Evolutionary conservation across 169 alveolate genomes (phyloP).

Genomic region (Plasmodium gallinaceum): DNA sequence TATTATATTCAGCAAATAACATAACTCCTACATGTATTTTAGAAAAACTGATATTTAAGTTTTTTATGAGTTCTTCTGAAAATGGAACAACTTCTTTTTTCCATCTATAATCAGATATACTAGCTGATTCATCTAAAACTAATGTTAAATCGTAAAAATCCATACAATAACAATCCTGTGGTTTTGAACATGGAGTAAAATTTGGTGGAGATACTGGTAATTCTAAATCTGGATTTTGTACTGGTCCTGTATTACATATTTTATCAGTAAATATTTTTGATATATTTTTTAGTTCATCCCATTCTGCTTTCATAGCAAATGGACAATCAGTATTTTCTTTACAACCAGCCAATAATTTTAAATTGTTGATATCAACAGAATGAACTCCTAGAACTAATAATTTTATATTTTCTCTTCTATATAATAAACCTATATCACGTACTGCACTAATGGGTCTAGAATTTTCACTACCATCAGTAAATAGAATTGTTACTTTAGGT

Average conservation of each 20-base stretch:
- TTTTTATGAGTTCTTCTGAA: slow-evolving; percentile 27
- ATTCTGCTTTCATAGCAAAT: slow-evolving; percentile 42
- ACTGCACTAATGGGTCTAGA: slow-evolving; percentile 29
- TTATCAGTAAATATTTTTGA: slow-evolving; percentile 23
- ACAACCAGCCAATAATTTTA: slow-evolving; percentile 46
- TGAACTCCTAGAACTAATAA: slow-evolving; percentile 60
- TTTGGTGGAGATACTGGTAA: slow-evolving; percentile 49
- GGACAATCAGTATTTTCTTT: slow-evolving; percentile 17
- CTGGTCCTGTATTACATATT: slow-evolving; percentile 43
- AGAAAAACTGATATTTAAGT: slow-evolving; percentile 26
- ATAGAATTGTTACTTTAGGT: slow-evolving; percentile 59
- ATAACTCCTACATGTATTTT: slow-evolving; percentile 51
- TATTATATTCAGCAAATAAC: slow-evolving; percentile 42
- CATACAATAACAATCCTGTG: slow-evolving; percentile 58
- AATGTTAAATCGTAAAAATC: slow-evolving; percentile 62
- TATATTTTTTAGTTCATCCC: slow-evolving; percentile 23
- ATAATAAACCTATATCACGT: slow-evolving; percentile 28
- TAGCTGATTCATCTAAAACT: slow-evolving; percentile 73
- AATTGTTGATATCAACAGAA: slow-evolving; percentile 32
- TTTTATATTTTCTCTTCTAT: slow-evolving; percentile 60
- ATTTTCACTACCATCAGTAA: slow-evolving; percentile 72
- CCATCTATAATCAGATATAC: slow-evolving; percentile 63
- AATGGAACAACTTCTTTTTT: slow-evolving; percentile 54
- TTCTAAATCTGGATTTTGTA: slow-evolving; percentile 3
- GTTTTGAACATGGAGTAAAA: neutral